These are phyloP conservation scores for Russula griseocarnosa DNA, from an alignment of 768 basidiomycete genomes.

Conservation along the genomic window DNA sequence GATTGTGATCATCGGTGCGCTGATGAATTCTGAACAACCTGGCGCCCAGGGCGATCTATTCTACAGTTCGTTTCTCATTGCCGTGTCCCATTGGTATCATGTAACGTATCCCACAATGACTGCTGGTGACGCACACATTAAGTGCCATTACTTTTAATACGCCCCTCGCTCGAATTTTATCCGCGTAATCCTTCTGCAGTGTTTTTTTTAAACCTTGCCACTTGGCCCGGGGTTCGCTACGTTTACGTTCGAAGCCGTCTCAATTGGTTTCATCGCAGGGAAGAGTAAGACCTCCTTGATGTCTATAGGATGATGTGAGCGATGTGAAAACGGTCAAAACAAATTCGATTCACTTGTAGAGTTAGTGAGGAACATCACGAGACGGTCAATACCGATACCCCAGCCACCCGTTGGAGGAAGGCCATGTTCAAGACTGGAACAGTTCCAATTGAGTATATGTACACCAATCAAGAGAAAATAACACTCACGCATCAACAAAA, in stretches of 20 bases:
- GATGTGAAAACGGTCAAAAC: neutral
- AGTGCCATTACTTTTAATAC: slow-evolving; percentile 5
- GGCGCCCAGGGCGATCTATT: neutral
- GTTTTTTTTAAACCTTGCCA: slow-evolving; percentile 31
- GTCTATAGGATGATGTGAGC: slow-evolving; percentile 44
- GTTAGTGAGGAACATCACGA: slow-evolving; percentile 98
- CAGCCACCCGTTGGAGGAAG: slow-evolving; percentile 97
- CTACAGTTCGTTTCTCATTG: neutral
- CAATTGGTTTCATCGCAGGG: slow-evolving; percentile 93
- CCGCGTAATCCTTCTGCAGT: neutral
- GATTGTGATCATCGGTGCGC: slow-evolving; percentile 28
- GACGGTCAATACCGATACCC: slow-evolving; percentile 92
- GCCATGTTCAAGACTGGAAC: slow-evolving; percentile 83
- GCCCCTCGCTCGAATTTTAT: neutral
- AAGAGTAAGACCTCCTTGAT: slow-evolving; percentile 96
- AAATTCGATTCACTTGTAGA: slow-evolving; percentile 66
- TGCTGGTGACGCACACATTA: slow-evolving; percentile 5
- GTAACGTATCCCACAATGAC: neutral
- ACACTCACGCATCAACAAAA: slow-evolving; percentile 84
- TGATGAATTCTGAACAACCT: slow-evolving; percentile 22
- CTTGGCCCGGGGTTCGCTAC: slow-evolving; percentile 35
- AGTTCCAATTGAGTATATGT: neutral
- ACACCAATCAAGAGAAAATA: neutral
- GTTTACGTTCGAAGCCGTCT: slow-evolving; percentile 41
- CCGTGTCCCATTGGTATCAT: neutral